phyloP scores from a whole-genome alignment of 1,284 basidiomycete species.

The Puccinia hordei region DNA sequence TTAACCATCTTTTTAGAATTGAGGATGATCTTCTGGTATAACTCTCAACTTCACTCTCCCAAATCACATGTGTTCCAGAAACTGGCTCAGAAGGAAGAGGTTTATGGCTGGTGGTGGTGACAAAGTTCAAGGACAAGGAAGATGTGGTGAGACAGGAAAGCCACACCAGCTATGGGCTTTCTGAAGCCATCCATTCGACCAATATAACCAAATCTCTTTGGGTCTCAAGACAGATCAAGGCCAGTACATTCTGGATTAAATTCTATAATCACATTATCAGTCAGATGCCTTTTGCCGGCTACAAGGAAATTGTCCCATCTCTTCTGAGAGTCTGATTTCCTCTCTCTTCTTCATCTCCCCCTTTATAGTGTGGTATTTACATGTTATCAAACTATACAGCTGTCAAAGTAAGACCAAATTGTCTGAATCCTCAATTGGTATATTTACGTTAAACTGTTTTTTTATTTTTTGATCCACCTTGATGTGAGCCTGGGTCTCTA shows the following conservation, averaged over 20 bases:
- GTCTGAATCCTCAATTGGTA: background rate
- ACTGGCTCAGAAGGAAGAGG: constrained; percentile 81
- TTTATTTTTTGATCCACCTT: background rate
- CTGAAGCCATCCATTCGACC: constrained; percentile 78
- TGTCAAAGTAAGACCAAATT: constrained; percentile 24
- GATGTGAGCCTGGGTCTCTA: too few species aligned
- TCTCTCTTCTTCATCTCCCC: background rate
- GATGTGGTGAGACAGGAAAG: constrained; percentile 74
- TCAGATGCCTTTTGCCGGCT: constrained; percentile 80
- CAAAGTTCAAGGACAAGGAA: constrained; percentile 71
- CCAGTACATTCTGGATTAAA: constrained; percentile 82
- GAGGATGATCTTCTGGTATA: background rate
- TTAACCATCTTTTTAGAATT: background rate
- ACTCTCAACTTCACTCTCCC: too few species aligned
- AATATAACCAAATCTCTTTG: constrained; percentile 74
- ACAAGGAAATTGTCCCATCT: constrained; percentile 65
- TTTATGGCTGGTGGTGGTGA: constrained; percentile 61
- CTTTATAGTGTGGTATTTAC: constrained; percentile 26
- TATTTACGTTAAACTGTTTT: background rate
- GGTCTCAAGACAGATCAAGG: constrained; percentile 75
- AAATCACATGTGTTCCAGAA: too few species aligned
- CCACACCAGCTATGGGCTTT: constrained; percentile 79
- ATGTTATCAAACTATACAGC: constrained; percentile 45
- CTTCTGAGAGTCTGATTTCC: background rate
- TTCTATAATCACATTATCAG: constrained; percentile 71